phyloP scores from a whole-genome alignment of 2,329 filamentous ascomycete species.

The Paracorniculantispora psalliotae region DNA sequence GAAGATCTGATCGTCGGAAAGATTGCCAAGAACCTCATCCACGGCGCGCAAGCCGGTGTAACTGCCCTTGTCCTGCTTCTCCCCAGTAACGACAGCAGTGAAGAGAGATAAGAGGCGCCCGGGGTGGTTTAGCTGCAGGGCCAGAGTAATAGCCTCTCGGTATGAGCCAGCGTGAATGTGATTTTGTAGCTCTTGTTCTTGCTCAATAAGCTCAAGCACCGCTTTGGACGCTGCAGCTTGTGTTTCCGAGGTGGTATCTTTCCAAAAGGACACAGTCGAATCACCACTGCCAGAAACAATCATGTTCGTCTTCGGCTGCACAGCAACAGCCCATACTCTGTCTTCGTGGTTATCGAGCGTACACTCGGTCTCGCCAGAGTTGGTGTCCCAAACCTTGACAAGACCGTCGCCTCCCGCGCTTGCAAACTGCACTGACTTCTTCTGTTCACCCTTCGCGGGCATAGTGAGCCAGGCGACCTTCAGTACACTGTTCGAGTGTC shows the following conservation, averaged over 20 bases:
- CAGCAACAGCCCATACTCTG: slow-evolving; percentile 84
- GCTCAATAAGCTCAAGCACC: slow-evolving; percentile 76
- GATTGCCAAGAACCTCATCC: slow-evolving; percentile 72
- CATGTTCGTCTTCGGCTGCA: slow-evolving; percentile 62
- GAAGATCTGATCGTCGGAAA: slow-evolving; percentile 84
- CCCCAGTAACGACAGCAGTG: slow-evolving; percentile 66
- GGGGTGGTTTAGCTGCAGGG: slow-evolving; percentile 90
- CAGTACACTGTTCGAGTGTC: slow-evolving; percentile 90
- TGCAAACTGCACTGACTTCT: slow-evolving; percentile 65
- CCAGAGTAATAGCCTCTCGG: slow-evolving; percentile 86
- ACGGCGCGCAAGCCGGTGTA: slow-evolving; percentile 64
- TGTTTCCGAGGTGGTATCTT: slow-evolving; percentile 80
- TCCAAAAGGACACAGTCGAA: slow-evolving; percentile 92
- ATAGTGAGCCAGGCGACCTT: slow-evolving; percentile 83
- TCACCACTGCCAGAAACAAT: slow-evolving; percentile 90
- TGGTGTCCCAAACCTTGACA: slow-evolving; percentile 93
- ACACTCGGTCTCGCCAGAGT: slow-evolving; percentile 75
- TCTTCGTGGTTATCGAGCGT: slow-evolving; percentile 97
- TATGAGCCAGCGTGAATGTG: slow-evolving; percentile 85
- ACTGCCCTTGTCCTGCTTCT: slow-evolving; percentile 55
- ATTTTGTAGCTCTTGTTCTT: slow-evolving; percentile 91
- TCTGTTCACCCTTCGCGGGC: slow-evolving; percentile 46
- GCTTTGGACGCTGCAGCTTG: slow-evolving; percentile 68
- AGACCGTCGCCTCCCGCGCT: slow-evolving; percentile 91
- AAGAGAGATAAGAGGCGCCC: slow-evolving; percentile 81